Conservation (phyloP, 148 eudicot genomes). For the Simmondsia chinensis region DNA sequence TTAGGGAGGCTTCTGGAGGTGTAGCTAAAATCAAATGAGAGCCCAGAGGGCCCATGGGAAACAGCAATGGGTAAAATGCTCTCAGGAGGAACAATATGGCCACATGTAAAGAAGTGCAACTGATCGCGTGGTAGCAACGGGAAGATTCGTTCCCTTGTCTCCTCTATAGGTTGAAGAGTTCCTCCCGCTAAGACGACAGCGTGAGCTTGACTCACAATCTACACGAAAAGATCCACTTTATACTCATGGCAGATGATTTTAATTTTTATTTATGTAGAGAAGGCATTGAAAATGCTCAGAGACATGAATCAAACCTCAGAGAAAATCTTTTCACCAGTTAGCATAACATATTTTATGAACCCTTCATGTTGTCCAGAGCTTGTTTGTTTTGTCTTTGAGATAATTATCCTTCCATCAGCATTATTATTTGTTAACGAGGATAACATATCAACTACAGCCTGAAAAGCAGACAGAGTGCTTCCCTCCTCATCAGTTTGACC, state of each 20-base stretch:
- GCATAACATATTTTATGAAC: conserved; percentile 90
- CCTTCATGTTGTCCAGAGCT: conserved; percentile 42
- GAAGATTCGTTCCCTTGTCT: conserved; percentile 80
- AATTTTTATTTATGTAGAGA: too few species aligned
- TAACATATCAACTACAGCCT: conserved; percentile 58
- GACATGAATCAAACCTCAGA: conserved; percentile 54
- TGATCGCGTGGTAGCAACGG: conserved; percentile 49
- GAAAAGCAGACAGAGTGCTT: conserved; percentile 72
- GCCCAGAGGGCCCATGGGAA: conserved; percentile 80
- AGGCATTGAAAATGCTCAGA: conserved; percentile 1
- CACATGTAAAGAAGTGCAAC: conserved; percentile 84
- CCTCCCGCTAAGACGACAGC: conserved; percentile 86
- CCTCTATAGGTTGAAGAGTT: conserved; percentile 90
- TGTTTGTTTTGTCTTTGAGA: conserved; percentile 36
- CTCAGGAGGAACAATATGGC: conserved; percentile 79
- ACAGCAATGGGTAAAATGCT: conserved; percentile 81
- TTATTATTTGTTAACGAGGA: conserved; percentile 61
- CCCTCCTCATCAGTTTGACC: conserved; percentile 28
- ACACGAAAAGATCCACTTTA: too few species aligned
- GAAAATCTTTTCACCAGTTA: conserved; percentile 82
- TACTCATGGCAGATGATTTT: not conserved
- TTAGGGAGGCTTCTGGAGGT: conserved; percentile 52
- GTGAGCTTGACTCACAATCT: conserved; percentile 82
- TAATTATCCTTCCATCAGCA: conserved; percentile 74
- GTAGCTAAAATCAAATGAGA: conserved; percentile 78